Evolutionary conservation across 805 yeast species (phyloP).

Genomic region (Yarrowia alimentaria): DNA sequence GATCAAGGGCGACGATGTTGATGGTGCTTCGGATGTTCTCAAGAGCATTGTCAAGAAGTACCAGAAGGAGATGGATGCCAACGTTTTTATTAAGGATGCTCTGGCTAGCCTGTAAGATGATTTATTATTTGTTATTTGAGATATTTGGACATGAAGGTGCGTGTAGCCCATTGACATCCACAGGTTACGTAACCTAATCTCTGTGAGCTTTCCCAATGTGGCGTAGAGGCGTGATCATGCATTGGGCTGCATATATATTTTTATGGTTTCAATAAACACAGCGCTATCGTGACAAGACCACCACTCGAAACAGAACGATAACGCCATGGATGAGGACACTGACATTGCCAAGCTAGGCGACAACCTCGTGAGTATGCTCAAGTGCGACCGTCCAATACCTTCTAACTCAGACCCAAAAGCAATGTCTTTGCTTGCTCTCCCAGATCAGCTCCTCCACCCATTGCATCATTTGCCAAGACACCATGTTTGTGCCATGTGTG

Average conservation of each 20-base stretch:
- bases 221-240: neutral
- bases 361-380: too few species aligned
- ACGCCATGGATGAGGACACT: too few species aligned
- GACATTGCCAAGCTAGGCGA: too few species aligned
- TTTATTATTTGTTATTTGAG: neutral
- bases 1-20: slow-evolving; percentile 5
- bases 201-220: too few species aligned
- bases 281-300: too few species aligned
- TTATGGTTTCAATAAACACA: too few species aligned
- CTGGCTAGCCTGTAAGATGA: slow-evolving; percentile 1
- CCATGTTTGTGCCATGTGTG: slow-evolving; percentile 58
- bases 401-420: neutral
- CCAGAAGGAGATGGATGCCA: slow-evolving; percentile 11
- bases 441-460: slow-evolving; percentile 1
- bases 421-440: neutral
- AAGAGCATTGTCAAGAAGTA: slow-evolving; percentile 8
- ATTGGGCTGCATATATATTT: too few species aligned
- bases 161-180: too few species aligned
- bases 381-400: too few species aligned
- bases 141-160: too few species aligned
- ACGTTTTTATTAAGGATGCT: slow-evolving; percentile 10
- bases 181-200: neutral
- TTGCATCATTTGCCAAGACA: slow-evolving; percentile 61
- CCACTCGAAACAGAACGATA: too few species aligned
- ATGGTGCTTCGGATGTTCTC: slow-evolving; percentile 2